A percentile compares a stretch with the other conserved stretches of the same genome.
phyloP scores from a whole-genome alignment of 768 basidiomycete genomes.

The Russula virescens region DNA sequence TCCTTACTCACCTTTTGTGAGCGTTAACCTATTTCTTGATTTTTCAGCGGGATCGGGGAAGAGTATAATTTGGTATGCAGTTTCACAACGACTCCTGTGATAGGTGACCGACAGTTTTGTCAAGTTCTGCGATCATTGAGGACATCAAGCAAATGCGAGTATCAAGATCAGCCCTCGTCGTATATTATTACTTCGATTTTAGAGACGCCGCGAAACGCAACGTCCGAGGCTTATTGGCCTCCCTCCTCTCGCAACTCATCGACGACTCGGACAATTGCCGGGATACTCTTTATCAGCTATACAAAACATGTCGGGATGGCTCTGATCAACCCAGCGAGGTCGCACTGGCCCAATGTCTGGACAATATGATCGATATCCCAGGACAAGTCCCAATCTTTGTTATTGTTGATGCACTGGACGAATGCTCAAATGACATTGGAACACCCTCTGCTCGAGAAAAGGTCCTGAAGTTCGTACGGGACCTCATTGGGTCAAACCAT shows the following conservation, averaged over 20 bases:
- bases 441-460: neutral
- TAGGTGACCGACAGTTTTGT: neutral
- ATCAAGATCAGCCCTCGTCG: neutral
- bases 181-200: neutral
- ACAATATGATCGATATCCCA: neutral
- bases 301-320: neutral
- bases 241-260: neutral
- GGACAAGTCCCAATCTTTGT: neutral
- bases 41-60: neutral
- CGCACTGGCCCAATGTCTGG: neutral
- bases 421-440: neutral
- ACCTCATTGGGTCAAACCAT: neutral
- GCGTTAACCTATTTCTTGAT: neutral
- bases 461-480: neutral
- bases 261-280: neutral
- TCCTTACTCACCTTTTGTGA: neutral
- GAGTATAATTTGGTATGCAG: neutral
- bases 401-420: neutral
- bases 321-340: neutral
- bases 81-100: too few species aligned
- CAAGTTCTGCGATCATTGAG: neutral
- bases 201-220: neutral
- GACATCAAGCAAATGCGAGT: neutral
- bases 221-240: neutral
- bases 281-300: neutral